Conservation (phyloP, 2,329 filamentous ascomycete genomes). For the Graphiopsis chlorocephala region DNA sequence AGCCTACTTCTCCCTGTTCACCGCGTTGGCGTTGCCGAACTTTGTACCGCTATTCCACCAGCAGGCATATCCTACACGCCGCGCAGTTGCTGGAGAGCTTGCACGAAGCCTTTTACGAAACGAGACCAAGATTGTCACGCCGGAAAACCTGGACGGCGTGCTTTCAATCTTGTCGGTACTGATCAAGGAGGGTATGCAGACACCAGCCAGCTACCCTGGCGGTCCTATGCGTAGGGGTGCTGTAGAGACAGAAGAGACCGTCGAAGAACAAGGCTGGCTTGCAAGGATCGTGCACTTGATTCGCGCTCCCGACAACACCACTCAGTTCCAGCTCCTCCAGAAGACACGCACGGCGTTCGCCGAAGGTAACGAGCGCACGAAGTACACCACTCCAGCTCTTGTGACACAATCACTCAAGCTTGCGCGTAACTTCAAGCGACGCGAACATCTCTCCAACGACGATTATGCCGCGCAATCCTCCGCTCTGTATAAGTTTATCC, state of each 20-base stretch:
- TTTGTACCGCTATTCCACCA: constrained; percentile 87
- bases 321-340: constrained; percentile 85
- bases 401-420: constrained; percentile 88
- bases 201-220: constrained; percentile 77
- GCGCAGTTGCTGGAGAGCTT: constrained; percentile 87
- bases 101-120: constrained; percentile 78
- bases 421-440: constrained; percentile 80
- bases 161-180: constrained; percentile 85
- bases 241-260: constrained; percentile 90
- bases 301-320: constrained; percentile 80
- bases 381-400: constrained; percentile 89
- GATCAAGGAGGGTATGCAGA: constrained; percentile 86
- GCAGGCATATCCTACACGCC: constrained; percentile 87
- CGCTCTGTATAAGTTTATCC: constrained; percentile 91
- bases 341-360: constrained; percentile 80
- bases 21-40: constrained; percentile 86
- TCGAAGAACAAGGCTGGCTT: constrained; percentile 97
- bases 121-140: constrained; percentile 73
- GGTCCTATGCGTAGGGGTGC: constrained; percentile 70
- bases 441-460: constrained; percentile 80
- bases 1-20: constrained; percentile 90
- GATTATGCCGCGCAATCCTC: constrained; percentile 73
- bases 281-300: constrained; percentile 89
- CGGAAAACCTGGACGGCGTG: constrained; percentile 80
- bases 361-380: constrained; percentile 91